Evolutionary conservation across 306 rosid genomes (phyloP).

Genomic region (Prunus mira): DNA sequence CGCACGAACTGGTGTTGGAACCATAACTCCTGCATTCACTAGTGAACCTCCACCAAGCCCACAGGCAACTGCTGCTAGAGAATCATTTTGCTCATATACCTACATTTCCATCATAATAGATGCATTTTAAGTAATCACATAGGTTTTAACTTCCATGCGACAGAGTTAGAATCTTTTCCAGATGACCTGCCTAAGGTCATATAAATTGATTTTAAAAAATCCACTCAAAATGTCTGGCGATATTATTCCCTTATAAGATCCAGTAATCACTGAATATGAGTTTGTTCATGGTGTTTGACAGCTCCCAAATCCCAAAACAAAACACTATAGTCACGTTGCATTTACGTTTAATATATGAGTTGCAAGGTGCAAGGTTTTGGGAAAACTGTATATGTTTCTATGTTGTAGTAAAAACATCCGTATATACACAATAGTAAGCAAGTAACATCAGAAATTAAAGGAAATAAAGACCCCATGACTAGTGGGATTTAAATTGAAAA

Average conservation of each 20-base stretch:
- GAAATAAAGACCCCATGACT: background rate
- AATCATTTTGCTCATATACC: slow-evolving; percentile 30
- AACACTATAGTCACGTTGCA: background rate
- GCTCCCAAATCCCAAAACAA: background rate
- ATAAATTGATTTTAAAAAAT: no score
- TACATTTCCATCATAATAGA: background rate
- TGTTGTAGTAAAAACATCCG: background rate
- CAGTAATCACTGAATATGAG: background rate
- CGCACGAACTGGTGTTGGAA: slow-evolving; percentile 29
- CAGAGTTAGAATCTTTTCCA: no score
- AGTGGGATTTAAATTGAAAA: background rate
- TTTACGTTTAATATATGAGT: background rate
- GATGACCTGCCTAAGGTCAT: no score
- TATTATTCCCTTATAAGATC: background rate
- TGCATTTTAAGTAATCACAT: background rate
- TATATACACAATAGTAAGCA: background rate
- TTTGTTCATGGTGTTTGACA: background rate
- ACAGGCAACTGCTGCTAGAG: slow-evolving; percentile 31
- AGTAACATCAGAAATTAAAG: background rate
- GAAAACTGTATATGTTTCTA: background rate
- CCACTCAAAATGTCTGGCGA: no score
- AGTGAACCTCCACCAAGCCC: slow-evolving; percentile 44
- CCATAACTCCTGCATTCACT: slow-evolving; percentile 38
- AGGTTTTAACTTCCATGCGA: no score
- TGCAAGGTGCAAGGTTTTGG: background rate